Evolutionary conservation across 208 protist genomes (phyloP), one percentile per base, ranked within the genome.

Genomic region (Trypanosoma caninum): DNA sequence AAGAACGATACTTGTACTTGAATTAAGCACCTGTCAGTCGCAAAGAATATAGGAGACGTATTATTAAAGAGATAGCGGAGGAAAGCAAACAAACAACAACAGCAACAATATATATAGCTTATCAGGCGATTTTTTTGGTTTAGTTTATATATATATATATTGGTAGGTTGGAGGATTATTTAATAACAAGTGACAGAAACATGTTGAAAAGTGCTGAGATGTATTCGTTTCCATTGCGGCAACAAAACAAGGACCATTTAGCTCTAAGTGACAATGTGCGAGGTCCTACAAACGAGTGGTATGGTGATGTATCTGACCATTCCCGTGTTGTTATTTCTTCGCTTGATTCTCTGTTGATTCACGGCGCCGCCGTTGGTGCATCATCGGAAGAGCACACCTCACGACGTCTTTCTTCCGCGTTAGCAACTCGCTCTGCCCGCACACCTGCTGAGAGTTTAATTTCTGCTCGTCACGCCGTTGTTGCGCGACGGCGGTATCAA

Each of bases 401-500:
- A 30, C 37, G 62, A 18, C 62, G 42, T 33, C 1, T 27, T 4
- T 60, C 63, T 25, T 46, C 63, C 1, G 30, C 30, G n/a, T 34
- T 58, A 35, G 30, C 50, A 28, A 40, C 50, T 16, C 50, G 40
- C 20, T 18, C 31, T 6, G 22, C 25, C 13, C 25, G 50, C 1
- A 31, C 40, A 4, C 8, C 18, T 54, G 30, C 34, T 5, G 34
- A n/a, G n/a, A 23, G 63, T 5, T n/a, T 9, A 13, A 61, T 69
- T 27, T 69, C 63, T n/a, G 54, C 63, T 3, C 63, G 63, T 27
- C 46, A 56, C 54, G 44, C 63, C 31, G 37, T 52, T 11, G 8
- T 56, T 35, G 22, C 54, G 11, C 55, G 51, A 23, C 63, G 63
- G 28, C 53, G 63, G 13, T 69, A 58, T 56, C 53, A 57, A 23